Conservation (phyloP, 179 eudicot genomes). For the Drosera spatulata region DNA sequence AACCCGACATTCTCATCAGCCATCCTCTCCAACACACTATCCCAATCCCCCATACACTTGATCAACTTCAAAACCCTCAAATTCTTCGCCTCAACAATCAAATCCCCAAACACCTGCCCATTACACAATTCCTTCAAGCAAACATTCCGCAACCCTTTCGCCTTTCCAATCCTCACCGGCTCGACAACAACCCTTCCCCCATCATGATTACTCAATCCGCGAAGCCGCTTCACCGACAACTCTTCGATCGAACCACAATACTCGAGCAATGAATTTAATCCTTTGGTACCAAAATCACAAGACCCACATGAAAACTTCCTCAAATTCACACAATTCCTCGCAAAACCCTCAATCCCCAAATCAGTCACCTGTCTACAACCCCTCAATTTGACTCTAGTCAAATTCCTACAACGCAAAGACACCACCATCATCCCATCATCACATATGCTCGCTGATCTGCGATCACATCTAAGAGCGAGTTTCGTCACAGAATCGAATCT, state of each 20-base stretch:
- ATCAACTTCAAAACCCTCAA: conserved; percentile 48
- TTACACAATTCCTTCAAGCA: conserved; percentile 64
- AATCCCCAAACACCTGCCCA: conserved; percentile 66
- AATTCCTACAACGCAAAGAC: conserved; percentile 43
- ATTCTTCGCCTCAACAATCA: conserved; percentile 57
- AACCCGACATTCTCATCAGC: conserved; percentile 27
- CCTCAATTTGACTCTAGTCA: conserved; percentile 60
- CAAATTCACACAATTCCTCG: conserved; percentile 44
- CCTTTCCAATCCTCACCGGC: conserved; percentile 41
- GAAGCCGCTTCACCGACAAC: conserved; percentile 62
- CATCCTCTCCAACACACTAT: conserved; percentile 45
- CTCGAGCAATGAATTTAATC: conserved; percentile 45
- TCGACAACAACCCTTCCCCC: conserved; percentile 16
- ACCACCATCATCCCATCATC: conserved; percentile 46
- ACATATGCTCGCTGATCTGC: conserved; percentile 47
- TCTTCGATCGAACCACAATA: conserved; percentile 55
- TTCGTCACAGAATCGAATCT: conserved; percentile 74
- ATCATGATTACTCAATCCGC: conserved; percentile 30
- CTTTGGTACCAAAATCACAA: conserved; percentile 66
- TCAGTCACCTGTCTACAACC: conserved; percentile 62
- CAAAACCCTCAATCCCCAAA: conserved; percentile 39
- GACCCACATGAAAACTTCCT: conserved; percentile 68
- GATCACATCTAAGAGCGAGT: conserved; percentile 70
- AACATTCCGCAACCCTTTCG: conserved; percentile 37
- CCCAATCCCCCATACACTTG: conserved; percentile 86